Percentiles rank a stretch among this genome's conserved stretches.
Evolutionary conservation across 225 moss, liverwort and hornwort genomes (phyloP).

Genomic region (Thuidium tamariscinum): DNA sequence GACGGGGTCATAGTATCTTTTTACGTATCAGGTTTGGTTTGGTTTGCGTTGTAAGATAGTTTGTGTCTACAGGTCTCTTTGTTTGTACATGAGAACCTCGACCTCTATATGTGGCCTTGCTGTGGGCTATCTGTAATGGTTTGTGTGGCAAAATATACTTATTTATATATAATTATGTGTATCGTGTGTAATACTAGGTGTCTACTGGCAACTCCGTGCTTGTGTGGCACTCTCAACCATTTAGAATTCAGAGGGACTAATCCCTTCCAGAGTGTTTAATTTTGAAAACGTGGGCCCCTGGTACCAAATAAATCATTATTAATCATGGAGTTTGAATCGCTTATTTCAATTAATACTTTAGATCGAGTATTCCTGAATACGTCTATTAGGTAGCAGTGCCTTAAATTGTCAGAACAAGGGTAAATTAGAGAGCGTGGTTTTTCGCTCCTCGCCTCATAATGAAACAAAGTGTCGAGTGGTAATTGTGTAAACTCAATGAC

Average conservation of each 20-base stretch:
- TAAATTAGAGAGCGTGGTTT: too few relatives aligned
- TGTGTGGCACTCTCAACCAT: neutral
- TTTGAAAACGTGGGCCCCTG: neutral
- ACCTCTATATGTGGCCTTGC: neutral
- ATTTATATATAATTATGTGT: neutral
- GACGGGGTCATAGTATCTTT: neutral
- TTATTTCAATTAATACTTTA: neutral
- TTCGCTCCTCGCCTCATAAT: accelerated
- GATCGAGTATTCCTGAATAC: neutral
- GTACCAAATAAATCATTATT: too few relatives aligned
- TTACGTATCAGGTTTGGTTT: conserved; percentile 1
- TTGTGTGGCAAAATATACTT: neutral
- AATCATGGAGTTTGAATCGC: too few relatives aligned
- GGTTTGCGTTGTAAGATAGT: conserved; percentile 7
- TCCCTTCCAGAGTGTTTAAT: neutral
- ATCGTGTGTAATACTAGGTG: neutral
- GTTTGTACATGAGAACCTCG: neutral
- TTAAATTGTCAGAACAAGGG: too few relatives aligned
- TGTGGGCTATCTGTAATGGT: neutral
- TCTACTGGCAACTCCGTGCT: neutral
- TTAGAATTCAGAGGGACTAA: neutral
- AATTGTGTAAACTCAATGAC: too few relatives aligned
- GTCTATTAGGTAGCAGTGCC: too few relatives aligned
- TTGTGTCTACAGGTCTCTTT: neutral
- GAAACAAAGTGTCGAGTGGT: too few relatives aligned